Evolutionary conservation across 495 filamentous ascomycete species (phyloP).

Genomic region (Aspergillus mulundensis): DNA sequence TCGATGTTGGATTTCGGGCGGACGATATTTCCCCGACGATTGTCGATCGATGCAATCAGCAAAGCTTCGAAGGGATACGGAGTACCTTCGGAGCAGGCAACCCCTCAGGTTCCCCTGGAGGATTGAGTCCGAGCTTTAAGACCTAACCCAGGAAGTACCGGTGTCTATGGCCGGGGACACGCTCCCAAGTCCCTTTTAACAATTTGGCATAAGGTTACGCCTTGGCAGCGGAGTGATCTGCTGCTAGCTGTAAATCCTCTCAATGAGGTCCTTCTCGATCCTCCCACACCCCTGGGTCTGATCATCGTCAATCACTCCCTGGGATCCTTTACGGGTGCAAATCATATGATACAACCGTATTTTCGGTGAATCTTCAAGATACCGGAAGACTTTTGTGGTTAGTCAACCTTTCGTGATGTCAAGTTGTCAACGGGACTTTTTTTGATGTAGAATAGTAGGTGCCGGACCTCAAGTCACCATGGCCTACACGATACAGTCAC

Average conservation of each 20-base stretch:
- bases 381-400: neutral
- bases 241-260: constrained; percentile 5
- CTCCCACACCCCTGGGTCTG: constrained; percentile 19
- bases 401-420: neutral
- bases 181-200: neutral
- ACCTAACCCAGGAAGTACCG: neutral
- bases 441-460: constrained; percentile 1
- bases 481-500: neutral
- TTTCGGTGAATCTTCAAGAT: neutral
- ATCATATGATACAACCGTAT: neutral
- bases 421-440: neutral
- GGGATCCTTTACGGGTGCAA: neutral
- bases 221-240: constrained; percentile 16
- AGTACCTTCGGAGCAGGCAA: neutral
- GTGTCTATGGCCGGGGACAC: neutral
- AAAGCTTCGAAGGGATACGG: neutral
- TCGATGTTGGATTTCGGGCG: constrained; percentile 29
- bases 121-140: neutral
- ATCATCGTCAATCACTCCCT: constrained; percentile 13
- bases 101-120: neutral
- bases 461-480: neutral
- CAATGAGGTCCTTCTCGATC: constrained; percentile 3
- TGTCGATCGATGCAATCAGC: constrained; percentile 8
- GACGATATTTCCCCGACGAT: constrained; percentile 13
- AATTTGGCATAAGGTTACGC: constrained; percentile 14